Evolutionary conservation across 2,329 filamentous ascomycete species (phyloP).

Genomic region (Hypoxylon sp.): DNA sequence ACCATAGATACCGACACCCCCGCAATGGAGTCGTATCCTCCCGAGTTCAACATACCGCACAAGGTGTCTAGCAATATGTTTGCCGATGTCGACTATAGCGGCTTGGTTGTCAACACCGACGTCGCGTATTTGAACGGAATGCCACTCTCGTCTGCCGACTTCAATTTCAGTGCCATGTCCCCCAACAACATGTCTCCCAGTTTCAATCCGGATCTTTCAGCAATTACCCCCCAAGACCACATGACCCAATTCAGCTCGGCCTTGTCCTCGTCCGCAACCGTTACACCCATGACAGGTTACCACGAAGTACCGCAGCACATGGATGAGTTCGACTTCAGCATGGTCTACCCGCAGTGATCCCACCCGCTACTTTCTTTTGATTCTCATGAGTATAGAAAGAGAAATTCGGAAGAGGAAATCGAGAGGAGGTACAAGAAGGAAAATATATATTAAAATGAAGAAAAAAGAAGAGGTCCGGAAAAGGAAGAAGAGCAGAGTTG

Average conservation of each 20-base stretch:
- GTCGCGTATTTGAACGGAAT: constrained; percentile 43
- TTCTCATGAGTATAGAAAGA: constrained; percentile 11
- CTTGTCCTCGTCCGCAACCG: constrained; percentile 50
- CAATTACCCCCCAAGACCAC: constrained; percentile 44
- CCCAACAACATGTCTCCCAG: constrained; percentile 42
- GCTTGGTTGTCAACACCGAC: constrained; percentile 44
- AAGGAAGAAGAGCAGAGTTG: constrained; percentile 19
- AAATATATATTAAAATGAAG: constrained; percentile 27
- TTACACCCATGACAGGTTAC: constrained; percentile 50
- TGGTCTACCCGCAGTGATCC: constrained; percentile 49
- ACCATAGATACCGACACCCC: constrained; percentile 48
- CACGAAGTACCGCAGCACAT: constrained; percentile 46
- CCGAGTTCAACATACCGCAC: constrained; percentile 41
- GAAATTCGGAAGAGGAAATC: neutral
- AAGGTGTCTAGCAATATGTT: constrained; percentile 36
- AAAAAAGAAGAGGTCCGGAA: constrained; percentile 17
- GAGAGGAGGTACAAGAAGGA: constrained; percentile 8
- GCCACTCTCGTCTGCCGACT: constrained; percentile 54
- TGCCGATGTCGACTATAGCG: constrained; percentile 46
- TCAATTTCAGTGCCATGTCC: constrained; percentile 48
- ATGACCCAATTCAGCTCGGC: constrained; percentile 50
- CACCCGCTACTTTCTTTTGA: constrained; percentile 13
- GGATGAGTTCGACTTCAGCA: constrained; percentile 50
- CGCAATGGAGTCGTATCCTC: constrained; percentile 45
- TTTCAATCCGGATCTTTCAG: constrained; percentile 44